A percentile compares a stretch with the other conserved stretches of the same genome.
Conservation (phyloP, 371 early-diverging fungal species). For the Gilbertella persicaria region DNA sequence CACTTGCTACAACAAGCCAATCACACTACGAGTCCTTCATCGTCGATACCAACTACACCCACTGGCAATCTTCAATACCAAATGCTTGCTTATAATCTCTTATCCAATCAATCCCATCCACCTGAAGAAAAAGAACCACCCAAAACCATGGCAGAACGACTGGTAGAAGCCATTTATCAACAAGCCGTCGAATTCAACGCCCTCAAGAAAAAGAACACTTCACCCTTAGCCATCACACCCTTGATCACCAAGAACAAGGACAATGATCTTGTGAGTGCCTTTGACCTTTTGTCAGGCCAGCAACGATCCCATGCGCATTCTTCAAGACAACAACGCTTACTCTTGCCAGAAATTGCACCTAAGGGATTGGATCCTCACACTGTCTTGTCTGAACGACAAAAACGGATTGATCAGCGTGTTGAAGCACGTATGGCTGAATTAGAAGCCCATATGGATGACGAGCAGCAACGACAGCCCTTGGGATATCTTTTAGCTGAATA, state of each 20-base stretch:
- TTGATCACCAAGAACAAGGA: background rate
- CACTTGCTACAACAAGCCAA: slow-evolving; percentile 29
- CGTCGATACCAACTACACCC: slow-evolving; percentile 8
- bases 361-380: slow-evolving; percentile 75
- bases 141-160: slow-evolving; percentile 39
- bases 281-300: slow-evolving; percentile 38
- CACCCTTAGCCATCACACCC: background rate
- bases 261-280: slow-evolving; percentile 4
- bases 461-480: slow-evolving; percentile 34
- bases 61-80: slow-evolving; percentile 26
- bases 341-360: slow-evolving; percentile 80
- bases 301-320: slow-evolving; percentile 54
- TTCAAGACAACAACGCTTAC: slow-evolving; percentile 67
- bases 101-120: slow-evolving; percentile 20
- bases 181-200: slow-evolving; percentile 36
- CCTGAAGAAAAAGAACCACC: slow-evolving; percentile 12
- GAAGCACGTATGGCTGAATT: slow-evolving; percentile 74
- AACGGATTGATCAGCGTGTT: slow-evolving; percentile 61
- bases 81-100: slow-evolving; percentile 30
- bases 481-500: slow-evolving; percentile 44
- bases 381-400: slow-evolving; percentile 35
- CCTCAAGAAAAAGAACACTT: slow-evolving; percentile 7
- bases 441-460: slow-evolving; percentile 34
- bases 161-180: slow-evolving; percentile 42
- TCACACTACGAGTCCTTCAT: too few species aligned